Percentiles rank a stretch among this genome's conserved stretches.
phyloP scores from a whole-genome alignment of 1,139 yeast genomes.

The Candida glucosophila region DNA sequence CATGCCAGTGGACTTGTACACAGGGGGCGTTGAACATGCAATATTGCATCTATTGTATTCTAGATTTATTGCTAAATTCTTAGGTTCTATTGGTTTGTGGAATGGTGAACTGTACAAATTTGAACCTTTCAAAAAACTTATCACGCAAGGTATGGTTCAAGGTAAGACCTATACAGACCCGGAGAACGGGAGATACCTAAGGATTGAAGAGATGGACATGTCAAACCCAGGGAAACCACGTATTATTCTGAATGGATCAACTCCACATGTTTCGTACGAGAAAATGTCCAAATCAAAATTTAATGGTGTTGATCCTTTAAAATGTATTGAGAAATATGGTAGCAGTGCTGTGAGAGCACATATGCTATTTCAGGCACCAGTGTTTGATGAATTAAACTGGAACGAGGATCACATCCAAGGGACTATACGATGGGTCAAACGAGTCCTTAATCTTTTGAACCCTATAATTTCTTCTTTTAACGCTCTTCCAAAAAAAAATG shows the following conservation, averaged over 20 bases:
- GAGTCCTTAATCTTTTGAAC: constrained; percentile 41
- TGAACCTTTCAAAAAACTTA: constrained; percentile 73
- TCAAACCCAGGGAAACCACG: constrained; percentile 31
- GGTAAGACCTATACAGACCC: constrained; percentile 80
- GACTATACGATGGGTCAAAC: constrained; percentile 74
- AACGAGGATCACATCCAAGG: constrained; percentile 84
- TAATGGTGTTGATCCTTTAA: constrained; percentile 87
- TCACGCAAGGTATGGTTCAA: constrained; percentile 98
- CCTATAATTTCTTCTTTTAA: constrained; percentile 4
- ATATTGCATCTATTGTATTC: constrained; percentile 82
- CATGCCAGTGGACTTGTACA: constrained; percentile 82
- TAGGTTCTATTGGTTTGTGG: constrained; percentile 52
- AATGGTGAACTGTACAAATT: constrained; percentile 36
- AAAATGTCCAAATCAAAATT: constrained; percentile 95
- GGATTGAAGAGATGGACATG: constrained; percentile 57
- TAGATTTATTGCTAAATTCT: constrained; percentile 74
- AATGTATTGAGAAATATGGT: constrained; percentile 71
- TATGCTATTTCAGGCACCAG: constrained; percentile 88
- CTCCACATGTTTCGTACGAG: constrained; percentile 57
- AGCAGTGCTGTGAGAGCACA: constrained; percentile 95
- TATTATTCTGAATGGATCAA: constrained; percentile 40
- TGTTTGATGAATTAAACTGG: constrained; percentile 78
- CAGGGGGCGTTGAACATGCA: constrained; percentile 97
- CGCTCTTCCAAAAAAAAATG: neutral
- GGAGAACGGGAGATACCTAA: constrained; percentile 60